Conservation (phyloP, 2,329 filamentous ascomycete genomes). For the Hymenoscyphus scutula region DNA sequence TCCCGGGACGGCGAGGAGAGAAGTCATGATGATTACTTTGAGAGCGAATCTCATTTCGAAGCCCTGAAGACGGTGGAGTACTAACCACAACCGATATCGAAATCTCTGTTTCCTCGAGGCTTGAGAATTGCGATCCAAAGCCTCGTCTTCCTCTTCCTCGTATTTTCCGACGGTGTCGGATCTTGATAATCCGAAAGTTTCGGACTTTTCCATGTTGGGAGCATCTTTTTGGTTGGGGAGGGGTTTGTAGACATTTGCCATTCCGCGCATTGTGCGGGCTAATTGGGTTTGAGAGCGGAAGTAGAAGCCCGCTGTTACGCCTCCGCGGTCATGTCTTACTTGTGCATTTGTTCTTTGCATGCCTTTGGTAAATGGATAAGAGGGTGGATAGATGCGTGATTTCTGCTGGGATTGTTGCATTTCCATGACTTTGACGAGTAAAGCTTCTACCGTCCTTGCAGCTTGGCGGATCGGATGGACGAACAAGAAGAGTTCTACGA, state of each 20-base stretch:
- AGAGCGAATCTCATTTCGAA: slow-evolving; percentile 58
- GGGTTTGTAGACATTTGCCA: slow-evolving; percentile 38
- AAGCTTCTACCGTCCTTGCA: slow-evolving; percentile 46
- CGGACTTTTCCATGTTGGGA: slow-evolving; percentile 15
- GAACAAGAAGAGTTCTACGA: slow-evolving; percentile 54
- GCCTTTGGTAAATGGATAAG: slow-evolving; percentile 53
- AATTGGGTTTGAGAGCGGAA: slow-evolving; percentile 37
- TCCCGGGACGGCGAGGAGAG: slow-evolving; percentile 52
- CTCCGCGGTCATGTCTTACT: slow-evolving; percentile 57
- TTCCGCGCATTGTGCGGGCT: slow-evolving; percentile 35
- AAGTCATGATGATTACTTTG: slow-evolving; percentile 52
- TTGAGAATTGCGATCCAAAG: slow-evolving; percentile 41
- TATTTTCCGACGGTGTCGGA: slow-evolving; percentile 32
- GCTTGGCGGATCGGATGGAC: slow-evolving; percentile 54
- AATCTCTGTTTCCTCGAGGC: slow-evolving; percentile 40
- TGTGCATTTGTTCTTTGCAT: slow-evolving; percentile 54
- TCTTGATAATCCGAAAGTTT: slow-evolving; percentile 17
- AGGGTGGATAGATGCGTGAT: slow-evolving; percentile 48
- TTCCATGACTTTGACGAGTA: slow-evolving; percentile 47
- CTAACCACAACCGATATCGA: slow-evolving; percentile 48
- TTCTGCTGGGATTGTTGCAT: slow-evolving; percentile 45
- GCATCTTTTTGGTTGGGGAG: slow-evolving; percentile 24
- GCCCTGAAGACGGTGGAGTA: slow-evolving; percentile 53
- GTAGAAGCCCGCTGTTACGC: slow-evolving; percentile 52
- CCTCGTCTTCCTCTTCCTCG: slow-evolving; percentile 40